phyloP scores from a whole-genome alignment of 2,329 filamentous ascomycete genomes.

The Sporothrix humicola region DNA sequence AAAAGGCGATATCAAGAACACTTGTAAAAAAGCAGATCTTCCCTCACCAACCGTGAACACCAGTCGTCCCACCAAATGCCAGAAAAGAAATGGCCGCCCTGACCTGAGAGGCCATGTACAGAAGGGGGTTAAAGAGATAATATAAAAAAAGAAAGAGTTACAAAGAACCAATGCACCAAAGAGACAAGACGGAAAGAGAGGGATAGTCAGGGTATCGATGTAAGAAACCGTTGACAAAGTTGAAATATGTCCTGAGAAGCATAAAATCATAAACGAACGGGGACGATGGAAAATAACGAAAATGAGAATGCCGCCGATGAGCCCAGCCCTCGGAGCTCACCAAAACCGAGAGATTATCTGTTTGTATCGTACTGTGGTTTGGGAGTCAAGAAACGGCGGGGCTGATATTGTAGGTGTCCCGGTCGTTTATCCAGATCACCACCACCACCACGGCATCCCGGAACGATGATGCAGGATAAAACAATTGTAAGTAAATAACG shows the following conservation, averaged over 20 bases:
- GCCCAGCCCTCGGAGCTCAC: slow-evolving; percentile 1
- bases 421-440: no score
- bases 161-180: slow-evolving; percentile 3
- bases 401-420: no score
- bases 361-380: background rate
- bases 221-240: background rate
- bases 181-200: background rate
- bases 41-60: slow-evolving; percentile 30
- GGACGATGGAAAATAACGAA: slow-evolving; percentile 5
- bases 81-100: slow-evolving; percentile 24
- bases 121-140: background rate
- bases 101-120: slow-evolving; percentile 25
- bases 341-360: background rate
- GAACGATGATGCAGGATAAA: no score
- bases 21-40: slow-evolving; percentile 8
- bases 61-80: slow-evolving; percentile 27
- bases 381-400: no score
- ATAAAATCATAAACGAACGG: slow-evolving; percentile 27
- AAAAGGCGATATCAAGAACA: background rate
- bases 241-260: background rate
- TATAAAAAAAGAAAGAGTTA: background rate
- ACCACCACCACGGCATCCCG: no score
- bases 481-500: no score
- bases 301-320: slow-evolving; percentile 6
- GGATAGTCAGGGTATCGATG: slow-evolving; percentile 10